phyloP scores from a whole-genome alignment of 129 eudicot species.

The Silybum marianum region DNA sequence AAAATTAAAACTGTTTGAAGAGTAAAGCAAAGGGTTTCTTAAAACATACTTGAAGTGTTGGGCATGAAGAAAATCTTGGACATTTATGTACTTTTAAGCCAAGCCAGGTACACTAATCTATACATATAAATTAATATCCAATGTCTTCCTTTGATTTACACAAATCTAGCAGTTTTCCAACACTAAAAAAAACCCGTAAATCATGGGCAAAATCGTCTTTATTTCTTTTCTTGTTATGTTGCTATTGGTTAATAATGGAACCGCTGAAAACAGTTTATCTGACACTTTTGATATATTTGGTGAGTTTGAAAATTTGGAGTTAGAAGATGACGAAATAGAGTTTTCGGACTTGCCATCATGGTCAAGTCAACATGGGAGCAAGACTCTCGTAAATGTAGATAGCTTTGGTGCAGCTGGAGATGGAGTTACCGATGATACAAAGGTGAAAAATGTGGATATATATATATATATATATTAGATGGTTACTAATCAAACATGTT shows the following conservation, averaged over 20 bases:
- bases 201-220: constrained; percentile 57
- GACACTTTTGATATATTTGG: constrained; percentile 37
- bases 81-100: constrained; percentile 41
- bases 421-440: constrained; percentile 43
- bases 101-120: constrained; percentile 39
- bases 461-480: background rate
- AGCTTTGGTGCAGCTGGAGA: constrained; percentile 44
- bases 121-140: constrained; percentile 39
- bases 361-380: constrained; percentile 56
- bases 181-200: constrained; percentile 31
- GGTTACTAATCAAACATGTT: background rate
- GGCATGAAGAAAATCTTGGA: constrained; percentile 35
- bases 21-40: constrained; percentile 51
- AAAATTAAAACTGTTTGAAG: constrained; percentile 26
- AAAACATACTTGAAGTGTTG: constrained; percentile 37
- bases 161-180: constrained; percentile 33
- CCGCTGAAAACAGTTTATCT: constrained; percentile 37
- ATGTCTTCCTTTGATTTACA: constrained; percentile 53
- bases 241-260: constrained; percentile 41
- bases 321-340: constrained; percentile 56
- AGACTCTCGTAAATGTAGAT: constrained; percentile 42
- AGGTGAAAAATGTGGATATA: constrained; percentile 25
- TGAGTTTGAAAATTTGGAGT: constrained; percentile 47
- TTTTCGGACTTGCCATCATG: constrained; percentile 46
- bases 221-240: constrained; percentile 46